Conservation (phyloP, 441 rosid species). For the Gossypium schwendimanii region DNA sequence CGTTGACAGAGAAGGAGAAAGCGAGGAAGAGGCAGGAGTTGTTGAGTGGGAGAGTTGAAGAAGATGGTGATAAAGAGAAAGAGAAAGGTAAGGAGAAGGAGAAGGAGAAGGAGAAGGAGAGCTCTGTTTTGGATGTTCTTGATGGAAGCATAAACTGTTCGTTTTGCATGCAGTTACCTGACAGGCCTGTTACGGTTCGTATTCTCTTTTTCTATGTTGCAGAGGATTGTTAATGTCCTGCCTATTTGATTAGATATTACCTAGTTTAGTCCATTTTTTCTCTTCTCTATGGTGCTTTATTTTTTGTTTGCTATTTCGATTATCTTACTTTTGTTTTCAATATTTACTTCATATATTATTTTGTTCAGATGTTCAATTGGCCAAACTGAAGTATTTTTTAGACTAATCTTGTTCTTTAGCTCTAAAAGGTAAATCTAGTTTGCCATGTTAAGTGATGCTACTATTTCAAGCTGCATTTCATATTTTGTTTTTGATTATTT, state of each 20-base stretch:
- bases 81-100: conserved; percentile 2
- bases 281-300: too few species aligned
- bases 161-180: conserved; percentile 40
- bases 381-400: neutral
- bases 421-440: neutral
- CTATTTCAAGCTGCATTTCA: neutral
- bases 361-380: neutral
- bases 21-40: conserved; percentile 21
- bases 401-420: neutral
- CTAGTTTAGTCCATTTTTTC: neutral
- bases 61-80: conserved; percentile 7
- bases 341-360: neutral
- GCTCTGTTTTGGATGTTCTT: conserved; percentile 9
- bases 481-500: neutral
- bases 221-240: neutral
- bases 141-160: conserved; percentile 16
- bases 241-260: neutral
- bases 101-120: neutral
- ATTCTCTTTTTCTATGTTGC: neutral
- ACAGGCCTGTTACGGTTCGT: conserved; percentile 62
- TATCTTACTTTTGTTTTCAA: neutral
- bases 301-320: too few species aligned
- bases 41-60: conserved; percentile 14
- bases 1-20: conserved; percentile 24
- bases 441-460: neutral